Conservation (phyloP, 2,329 filamentous ascomycete genomes). For the Cladophialophora exuberans region DNA sequence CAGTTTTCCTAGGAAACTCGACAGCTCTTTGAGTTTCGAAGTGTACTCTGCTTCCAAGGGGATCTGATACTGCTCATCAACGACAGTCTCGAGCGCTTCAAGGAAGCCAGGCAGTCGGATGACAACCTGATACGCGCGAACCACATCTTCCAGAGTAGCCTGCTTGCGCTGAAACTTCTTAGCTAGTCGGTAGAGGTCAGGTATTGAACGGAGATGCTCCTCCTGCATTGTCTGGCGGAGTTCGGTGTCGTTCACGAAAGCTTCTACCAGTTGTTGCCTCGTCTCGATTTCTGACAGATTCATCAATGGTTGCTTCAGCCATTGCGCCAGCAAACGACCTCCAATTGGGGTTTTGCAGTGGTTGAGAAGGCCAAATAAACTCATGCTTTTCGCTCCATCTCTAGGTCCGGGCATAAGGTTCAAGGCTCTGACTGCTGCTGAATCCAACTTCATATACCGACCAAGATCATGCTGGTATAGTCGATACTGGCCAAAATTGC, state of each 20-base stretch:
- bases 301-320: slow-evolving; percentile 98
- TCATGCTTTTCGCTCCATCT: slow-evolving; percentile 98
- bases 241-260: slow-evolving; percentile 90
- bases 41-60: slow-evolving; percentile 88
- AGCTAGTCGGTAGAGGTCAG: slow-evolving; percentile 88
- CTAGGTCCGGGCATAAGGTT: slow-evolving; percentile 96
- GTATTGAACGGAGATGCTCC: slow-evolving; percentile 88
- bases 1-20: slow-evolving; percentile 78
- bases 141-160: slow-evolving; percentile 93
- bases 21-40: slow-evolving; percentile 74
- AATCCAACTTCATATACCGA: slow-evolving; percentile 98
- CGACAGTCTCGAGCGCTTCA: slow-evolving; percentile 84
- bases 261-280: slow-evolving; percentile 90
- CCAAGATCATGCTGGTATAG: slow-evolving; percentile 96
- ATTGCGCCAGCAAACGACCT: slow-evolving; percentile 86
- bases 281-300: slow-evolving; percentile 84
- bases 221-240: slow-evolving; percentile 95
- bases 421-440: slow-evolving; percentile 87
- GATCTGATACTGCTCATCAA: slow-evolving; percentile 91
- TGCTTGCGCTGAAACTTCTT: slow-evolving; percentile 93
- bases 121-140: slow-evolving; percentile 90
- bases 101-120: slow-evolving; percentile 91
- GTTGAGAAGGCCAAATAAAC: slow-evolving; percentile 88
- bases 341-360: slow-evolving; percentile 97
- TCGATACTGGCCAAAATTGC: slow-evolving; percentile 96